Conservation (phyloP, 345 rosid genomes). For the Melaleuca quinquenervia region DNA sequence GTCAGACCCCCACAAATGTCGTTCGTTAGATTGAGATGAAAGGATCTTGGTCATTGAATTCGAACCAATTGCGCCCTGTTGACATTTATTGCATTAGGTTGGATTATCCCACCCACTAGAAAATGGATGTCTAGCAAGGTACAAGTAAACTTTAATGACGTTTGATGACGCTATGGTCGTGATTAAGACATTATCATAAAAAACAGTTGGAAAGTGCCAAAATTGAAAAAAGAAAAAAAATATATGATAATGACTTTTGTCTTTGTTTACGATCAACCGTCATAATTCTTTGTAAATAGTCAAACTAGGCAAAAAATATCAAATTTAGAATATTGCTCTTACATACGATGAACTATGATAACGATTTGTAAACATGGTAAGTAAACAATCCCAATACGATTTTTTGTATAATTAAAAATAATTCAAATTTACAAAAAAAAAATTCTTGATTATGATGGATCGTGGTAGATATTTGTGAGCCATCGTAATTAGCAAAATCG, state of each 20-base stretch:
- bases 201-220: background rate
- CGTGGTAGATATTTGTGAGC: accelerated
- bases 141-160: background rate
- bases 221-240: background rate
- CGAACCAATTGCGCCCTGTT: background rate
- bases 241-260: background rate
- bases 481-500: background rate
- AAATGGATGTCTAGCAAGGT: background rate
- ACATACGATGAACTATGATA: background rate
- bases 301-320: background rate
- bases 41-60: background rate
- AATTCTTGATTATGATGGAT: background rate
- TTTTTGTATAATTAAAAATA: background rate
- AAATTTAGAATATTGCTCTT: background rate
- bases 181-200: background rate
- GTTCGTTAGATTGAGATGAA: background rate
- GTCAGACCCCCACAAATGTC: background rate
- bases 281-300: background rate
- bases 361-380: background rate
- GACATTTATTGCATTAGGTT: background rate
- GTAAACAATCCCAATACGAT: background rate
- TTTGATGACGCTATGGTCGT: background rate
- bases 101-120: background rate
- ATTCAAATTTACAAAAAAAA: too few relatives aligned
- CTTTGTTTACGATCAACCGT: background rate